phyloP scores from a whole-genome alignment of 371 early-diverging fungal genomes.

The Rhizopus microsporus region DNA sequence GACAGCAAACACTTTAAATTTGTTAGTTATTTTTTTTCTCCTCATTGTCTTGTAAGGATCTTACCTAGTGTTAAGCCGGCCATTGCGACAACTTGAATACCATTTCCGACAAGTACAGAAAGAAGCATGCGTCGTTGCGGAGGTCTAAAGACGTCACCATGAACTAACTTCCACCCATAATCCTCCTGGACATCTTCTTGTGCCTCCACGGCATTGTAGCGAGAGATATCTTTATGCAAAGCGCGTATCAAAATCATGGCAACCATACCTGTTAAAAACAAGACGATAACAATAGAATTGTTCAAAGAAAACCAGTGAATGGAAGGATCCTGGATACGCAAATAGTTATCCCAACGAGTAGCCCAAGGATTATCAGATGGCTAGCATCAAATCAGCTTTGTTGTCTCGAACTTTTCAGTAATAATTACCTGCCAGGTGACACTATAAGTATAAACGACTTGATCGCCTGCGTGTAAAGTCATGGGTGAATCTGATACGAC shows the following conservation, averaged over 20 bases:
- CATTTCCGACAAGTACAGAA: conserved; percentile 88
- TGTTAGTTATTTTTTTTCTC: not conserved
- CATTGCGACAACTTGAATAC: conserved; percentile 91
- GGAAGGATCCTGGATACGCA: conserved; percentile 82
- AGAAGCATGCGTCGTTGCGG: conserved; percentile 79
- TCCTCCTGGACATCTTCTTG: conserved; percentile 90
- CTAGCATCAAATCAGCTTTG: conserved; percentile 22
- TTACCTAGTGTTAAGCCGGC: conserved; percentile 66
- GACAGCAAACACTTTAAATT: conserved; percentile 79
- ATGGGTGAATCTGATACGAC: conserved; percentile 48
- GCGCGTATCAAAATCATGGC: conserved; percentile 85
- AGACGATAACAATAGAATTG: conserved; percentile 85
- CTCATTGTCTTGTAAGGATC: not conserved
- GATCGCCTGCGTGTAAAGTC: conserved; percentile 40
- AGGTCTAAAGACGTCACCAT: conserved; percentile 92
- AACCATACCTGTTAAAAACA: conserved; percentile 87
- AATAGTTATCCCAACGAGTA: conserved; percentile 93
- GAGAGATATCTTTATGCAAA: conserved; percentile 83
- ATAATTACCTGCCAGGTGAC: conserved; percentile 77
- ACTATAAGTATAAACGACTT: conserved; percentile 82
- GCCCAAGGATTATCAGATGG: conserved; percentile 79
- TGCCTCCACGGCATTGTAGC: conserved; percentile 72
- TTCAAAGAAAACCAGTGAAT: conserved; percentile 82
- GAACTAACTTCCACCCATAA: conserved; percentile 93
- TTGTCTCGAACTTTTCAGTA: not conserved